These are phyloP conservation scores for Medicago lupulina DNA, from an alignment of 306 rosid species.

Conservation along the genomic window DNA sequence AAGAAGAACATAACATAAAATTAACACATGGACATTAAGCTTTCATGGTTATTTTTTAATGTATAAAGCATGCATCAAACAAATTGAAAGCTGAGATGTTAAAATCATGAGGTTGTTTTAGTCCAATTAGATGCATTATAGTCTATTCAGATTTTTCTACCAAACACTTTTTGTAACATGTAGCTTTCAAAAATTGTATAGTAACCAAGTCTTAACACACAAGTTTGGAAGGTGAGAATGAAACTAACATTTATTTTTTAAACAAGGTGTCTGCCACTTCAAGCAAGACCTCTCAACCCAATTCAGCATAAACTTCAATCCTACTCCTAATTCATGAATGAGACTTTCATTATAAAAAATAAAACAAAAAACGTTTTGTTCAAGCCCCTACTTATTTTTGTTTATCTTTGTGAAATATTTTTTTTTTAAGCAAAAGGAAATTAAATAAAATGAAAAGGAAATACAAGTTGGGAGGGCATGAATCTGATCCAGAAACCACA, in stretches of 20 bases:
- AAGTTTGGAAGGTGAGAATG: slow-evolving; percentile 59
- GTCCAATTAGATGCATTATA: slow-evolving; percentile 34
- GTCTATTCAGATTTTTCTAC: slow-evolving; percentile 10
- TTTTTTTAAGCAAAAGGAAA: no score
- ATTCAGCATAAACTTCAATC: slow-evolving; percentile 54
- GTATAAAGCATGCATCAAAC: slow-evolving; percentile 1
- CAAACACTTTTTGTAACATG: slow-evolving; percentile 33
- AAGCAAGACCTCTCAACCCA: slow-evolving; percentile 66
- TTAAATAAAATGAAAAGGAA: no score
- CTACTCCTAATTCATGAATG: slow-evolving; percentile 54
- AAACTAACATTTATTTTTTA: slow-evolving; percentile 49
- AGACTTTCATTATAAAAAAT: background rate
- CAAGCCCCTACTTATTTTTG: slow-evolving; percentile 4
- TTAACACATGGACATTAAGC: background rate
- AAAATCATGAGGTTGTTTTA: slow-evolving; percentile 42
- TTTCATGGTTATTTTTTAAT: background rate
- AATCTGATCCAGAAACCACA: no score
- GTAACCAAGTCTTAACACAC: slow-evolving; percentile 44
- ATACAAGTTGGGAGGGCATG: no score
- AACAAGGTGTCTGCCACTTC: slow-evolving; percentile 53
- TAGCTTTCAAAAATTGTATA: slow-evolving; percentile 30
- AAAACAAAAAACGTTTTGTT: background rate
- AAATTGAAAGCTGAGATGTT: slow-evolving; percentile 36
- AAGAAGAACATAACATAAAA: slow-evolving; percentile 16
- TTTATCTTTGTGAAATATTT: background rate